Evolutionary conservation across 305 asterid species (phyloP).

Genomic region (Caryopteris hybrid): DNA sequence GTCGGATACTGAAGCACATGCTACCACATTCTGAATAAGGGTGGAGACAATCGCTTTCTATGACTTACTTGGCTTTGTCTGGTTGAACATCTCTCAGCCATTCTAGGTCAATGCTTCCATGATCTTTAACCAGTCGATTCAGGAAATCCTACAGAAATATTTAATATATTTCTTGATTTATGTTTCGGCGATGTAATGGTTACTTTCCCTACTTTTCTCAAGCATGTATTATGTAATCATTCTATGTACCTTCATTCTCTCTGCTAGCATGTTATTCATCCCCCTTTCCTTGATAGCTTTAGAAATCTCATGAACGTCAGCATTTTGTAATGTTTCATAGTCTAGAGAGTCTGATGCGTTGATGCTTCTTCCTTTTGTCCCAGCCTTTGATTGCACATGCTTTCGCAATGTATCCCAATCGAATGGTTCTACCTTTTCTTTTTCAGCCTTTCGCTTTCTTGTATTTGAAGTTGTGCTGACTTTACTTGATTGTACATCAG

Average conservation of each 20-base stretch:
- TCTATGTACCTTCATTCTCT: conserved; percentile 67
- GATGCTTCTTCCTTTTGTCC: conserved; percentile 41
- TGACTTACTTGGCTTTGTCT: conserved; percentile 66
- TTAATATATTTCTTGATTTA: conserved; percentile 12
- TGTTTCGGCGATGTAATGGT: not conserved
- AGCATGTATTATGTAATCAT: not conserved
- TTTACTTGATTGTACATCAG: conserved; percentile 19
- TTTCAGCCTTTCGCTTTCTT: conserved; percentile 43
- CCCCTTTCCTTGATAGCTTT: conserved; percentile 82
- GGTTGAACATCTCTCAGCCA: conserved; percentile 80
- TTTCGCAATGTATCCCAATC: conserved; percentile 43
- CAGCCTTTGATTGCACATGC: conserved; percentile 20
- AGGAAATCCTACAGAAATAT: conserved; percentile 67
- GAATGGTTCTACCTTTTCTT: conserved; percentile 29
- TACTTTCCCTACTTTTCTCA: conserved; percentile 7
- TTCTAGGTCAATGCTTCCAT: conserved; percentile 74
- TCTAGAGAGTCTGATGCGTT: conserved; percentile 74
- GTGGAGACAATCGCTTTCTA: conserved; percentile 8
- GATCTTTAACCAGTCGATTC: conserved; percentile 61
- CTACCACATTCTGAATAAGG: not conserved
- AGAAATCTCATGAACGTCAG: conserved; percentile 69
- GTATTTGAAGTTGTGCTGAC: conserved; percentile 14
- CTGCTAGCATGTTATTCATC: conserved; percentile 94
- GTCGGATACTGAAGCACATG: not conserved
- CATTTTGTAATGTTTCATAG: conserved; percentile 68